Conservation (phyloP, 129 eudicot species). For the Ambrosia artemisiifolia region DNA sequence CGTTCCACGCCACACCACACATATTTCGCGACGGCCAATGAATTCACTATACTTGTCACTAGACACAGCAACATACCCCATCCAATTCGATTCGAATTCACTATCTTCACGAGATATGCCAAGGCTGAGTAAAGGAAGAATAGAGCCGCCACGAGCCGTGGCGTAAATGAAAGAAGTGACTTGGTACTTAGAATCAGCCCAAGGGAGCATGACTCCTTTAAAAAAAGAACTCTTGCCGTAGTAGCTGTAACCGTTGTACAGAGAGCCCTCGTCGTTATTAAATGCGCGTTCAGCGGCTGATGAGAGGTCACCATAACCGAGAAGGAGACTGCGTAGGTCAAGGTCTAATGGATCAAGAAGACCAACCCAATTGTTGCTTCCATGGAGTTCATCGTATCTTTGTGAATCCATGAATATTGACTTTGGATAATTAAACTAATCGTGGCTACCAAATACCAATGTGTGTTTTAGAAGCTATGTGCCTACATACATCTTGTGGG, state of each 20-base stretch:
- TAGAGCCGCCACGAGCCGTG: neutral
- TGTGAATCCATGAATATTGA: slow-evolving; percentile 13
- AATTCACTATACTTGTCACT: slow-evolving; percentile 40
- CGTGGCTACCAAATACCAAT: too few species aligned
- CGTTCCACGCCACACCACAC: slow-evolving; percentile 56
- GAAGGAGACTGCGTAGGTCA: slow-evolving; percentile 37
- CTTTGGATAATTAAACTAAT: neutral
- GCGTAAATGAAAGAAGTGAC: slow-evolving; percentile 36
- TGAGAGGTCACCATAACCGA: slow-evolving; percentile 69
- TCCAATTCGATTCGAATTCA: slow-evolving; percentile 46
- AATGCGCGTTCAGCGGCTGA: slow-evolving; percentile 58
- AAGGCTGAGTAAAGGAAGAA: slow-evolving; percentile 12
- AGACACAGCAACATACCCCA: slow-evolving; percentile 56
- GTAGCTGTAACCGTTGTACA: slow-evolving; percentile 42
- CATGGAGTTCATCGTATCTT: slow-evolving; percentile 30
- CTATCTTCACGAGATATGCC: slow-evolving; percentile 22
- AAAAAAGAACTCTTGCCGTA: slow-evolving; percentile 24
- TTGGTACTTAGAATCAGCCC: slow-evolving; percentile 34
- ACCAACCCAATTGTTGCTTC: slow-evolving; percentile 49
- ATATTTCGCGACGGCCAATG: slow-evolving; percentile 52
- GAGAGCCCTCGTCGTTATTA: slow-evolving; percentile 51
- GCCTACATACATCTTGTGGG: neutral
- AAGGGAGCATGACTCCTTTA: slow-evolving; percentile 24
- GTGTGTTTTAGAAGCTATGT: neutral
- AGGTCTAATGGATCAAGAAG: slow-evolving; percentile 64